A percentile compares a stretch with the other conserved stretches of the same genome.
Evolutionary conservation across 2,329 filamentous ascomycete species (phyloP).

Genomic region (Septoria linicola): DNA sequence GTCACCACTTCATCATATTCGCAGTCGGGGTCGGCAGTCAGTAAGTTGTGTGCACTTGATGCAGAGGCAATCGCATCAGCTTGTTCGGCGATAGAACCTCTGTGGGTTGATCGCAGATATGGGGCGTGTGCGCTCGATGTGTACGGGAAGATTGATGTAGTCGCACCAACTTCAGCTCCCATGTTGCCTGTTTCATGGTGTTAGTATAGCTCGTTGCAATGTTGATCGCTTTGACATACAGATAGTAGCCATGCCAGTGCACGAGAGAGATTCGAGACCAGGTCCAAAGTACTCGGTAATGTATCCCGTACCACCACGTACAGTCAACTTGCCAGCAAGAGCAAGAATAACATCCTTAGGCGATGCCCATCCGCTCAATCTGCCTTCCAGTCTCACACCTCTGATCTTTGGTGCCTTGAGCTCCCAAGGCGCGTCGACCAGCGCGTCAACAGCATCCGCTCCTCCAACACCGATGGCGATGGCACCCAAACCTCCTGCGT

Average conservation of each 20-base stretch:
- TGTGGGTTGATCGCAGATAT: slow-evolving; percentile 82
- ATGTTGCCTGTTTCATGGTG: slow-evolving; percentile 50
- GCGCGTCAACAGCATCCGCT: slow-evolving; percentile 92
- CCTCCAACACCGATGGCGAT: slow-evolving; percentile 97
- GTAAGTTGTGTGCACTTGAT: slow-evolving; percentile 60
- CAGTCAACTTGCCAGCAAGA: slow-evolving; percentile 84
- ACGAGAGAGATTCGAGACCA: slow-evolving; percentile 83
- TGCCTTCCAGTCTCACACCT: slow-evolving; percentile 78
- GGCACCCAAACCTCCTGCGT: slow-evolving; percentile 89
- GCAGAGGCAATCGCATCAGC: slow-evolving; percentile 62
- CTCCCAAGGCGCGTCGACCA: slow-evolving; percentile 97
- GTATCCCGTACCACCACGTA: slow-evolving; percentile 84
- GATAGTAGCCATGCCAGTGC: slow-evolving; percentile 89
- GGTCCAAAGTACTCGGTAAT: slow-evolving; percentile 78
- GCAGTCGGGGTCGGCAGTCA: slow-evolving; percentile 75
- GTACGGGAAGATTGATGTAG: slow-evolving; percentile 92
- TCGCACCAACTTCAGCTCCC: slow-evolving; percentile 90
- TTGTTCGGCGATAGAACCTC: slow-evolving; percentile 66
- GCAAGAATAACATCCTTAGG: slow-evolving; percentile 95
- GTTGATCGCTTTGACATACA: slow-evolving; percentile 37
- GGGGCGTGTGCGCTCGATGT: slow-evolving; percentile 73
- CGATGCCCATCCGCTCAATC: slow-evolving; percentile 84
- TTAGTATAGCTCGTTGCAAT: slow-evolving; percentile 57
- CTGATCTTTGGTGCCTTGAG: slow-evolving; percentile 90
- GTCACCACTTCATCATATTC: slow-evolving; percentile 89